Evolutionary conservation across 768 basidiomycete species (phyloP).

Genomic region (Lentinus brumalis): DNA sequence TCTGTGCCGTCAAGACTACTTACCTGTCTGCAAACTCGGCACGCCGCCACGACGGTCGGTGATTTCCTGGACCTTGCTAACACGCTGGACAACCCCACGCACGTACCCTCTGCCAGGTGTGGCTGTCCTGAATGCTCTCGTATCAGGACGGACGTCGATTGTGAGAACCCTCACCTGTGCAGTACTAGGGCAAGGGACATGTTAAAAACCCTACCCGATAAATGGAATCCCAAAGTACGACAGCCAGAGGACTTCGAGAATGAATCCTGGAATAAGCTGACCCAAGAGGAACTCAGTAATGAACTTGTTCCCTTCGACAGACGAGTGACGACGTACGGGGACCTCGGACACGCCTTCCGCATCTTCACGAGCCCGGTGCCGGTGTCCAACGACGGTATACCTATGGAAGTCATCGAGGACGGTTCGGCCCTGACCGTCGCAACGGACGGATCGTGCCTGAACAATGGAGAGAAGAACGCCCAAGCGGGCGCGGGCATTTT

Average conservation of each 20-base stretch:
- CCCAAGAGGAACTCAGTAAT: background rate
- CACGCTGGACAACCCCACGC: background rate
- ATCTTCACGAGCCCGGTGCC: background rate
- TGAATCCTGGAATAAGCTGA: background rate
- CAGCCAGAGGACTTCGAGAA: constrained; percentile 8
- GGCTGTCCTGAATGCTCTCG: background rate
- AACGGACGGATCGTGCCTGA: constrained; percentile 6
- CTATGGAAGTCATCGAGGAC: background rate
- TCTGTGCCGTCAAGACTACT: too few species aligned
- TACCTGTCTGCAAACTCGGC: background rate
- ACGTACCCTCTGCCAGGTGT: background rate
- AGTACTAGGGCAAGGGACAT: background rate
- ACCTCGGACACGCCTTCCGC: background rate
- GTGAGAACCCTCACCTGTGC: background rate
- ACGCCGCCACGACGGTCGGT: background rate
- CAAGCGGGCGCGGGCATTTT: constrained; percentile 4
- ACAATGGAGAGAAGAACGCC: background rate
- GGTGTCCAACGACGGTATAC: background rate
- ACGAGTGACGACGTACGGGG: background rate
- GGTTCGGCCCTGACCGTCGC: background rate
- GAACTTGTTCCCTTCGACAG: background rate
- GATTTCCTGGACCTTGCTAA: background rate
- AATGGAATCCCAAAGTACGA: constrained; percentile 1
- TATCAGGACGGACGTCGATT: background rate
- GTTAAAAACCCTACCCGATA: background rate